Conservation (phyloP, 768 basidiomycete genomes). For the Serendipita sp. region DNA sequence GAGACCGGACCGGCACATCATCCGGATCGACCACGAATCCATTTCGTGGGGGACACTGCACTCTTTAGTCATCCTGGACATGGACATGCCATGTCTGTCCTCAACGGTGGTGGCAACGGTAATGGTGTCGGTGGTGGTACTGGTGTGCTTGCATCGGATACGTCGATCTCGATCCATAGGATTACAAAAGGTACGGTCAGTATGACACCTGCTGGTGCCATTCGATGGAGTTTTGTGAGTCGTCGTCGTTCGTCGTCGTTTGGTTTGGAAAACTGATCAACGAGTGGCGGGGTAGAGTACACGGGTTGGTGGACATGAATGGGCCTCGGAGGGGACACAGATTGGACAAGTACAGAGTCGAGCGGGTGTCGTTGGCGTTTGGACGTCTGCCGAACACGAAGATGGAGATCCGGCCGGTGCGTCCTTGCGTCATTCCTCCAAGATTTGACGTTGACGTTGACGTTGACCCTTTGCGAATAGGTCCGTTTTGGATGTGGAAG, state of each 20-base stretch:
- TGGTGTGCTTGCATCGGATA: neutral
- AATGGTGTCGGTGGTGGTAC: neutral
- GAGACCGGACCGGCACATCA: neutral
- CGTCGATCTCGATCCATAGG: neutral
- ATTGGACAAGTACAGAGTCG: constrained; percentile 50
- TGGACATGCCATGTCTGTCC: no score
- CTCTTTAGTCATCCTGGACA: neutral
- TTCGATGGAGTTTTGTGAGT: constrained; percentile 48
- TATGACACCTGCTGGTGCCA: constrained; percentile 30
- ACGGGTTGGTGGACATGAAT: neutral
- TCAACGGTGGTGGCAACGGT: no score
- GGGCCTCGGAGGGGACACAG: constrained; percentile 17
- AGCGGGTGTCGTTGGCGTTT: constrained; percentile 48
- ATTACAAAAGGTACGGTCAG: constrained; percentile 31
- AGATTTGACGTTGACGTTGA: no score
- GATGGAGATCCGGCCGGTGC: constrained; percentile 55
- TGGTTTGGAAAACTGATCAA: neutral
- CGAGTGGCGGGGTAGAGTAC: neutral
- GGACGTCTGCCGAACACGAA: constrained; percentile 48
- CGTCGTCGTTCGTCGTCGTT: neutral
- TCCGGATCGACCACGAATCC: constrained; percentile 11
- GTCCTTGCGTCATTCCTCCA: constrained; percentile 31
- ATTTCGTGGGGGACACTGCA: constrained; percentile 10
- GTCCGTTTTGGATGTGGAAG: no score
- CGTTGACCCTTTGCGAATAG: no score